Evolutionary conservation across 768 basidiomycete genomes (phyloP), one percentile per base, ranked within the genome.

Genomic region (Fibroporia radiculosa): DNA sequence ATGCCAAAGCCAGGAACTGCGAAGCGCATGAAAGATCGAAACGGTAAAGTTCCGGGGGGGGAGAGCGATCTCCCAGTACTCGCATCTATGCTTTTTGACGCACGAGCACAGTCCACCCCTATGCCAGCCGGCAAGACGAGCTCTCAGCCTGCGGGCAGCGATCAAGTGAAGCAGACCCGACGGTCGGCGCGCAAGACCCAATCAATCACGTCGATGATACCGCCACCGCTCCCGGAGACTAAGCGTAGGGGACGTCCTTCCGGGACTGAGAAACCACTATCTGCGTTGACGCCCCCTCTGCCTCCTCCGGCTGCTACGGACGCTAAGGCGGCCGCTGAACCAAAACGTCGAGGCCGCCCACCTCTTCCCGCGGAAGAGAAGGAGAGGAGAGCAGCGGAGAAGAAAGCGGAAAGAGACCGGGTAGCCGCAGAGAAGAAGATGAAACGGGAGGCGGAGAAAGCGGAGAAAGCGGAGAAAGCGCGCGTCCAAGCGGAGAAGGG

Each of bases 21-120:
- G 12, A 65, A 62, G 36, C 64, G 68, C 39, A 74, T 72, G 65
- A 74, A 66, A 60, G 61, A 63, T 37, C 66, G 71, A 14, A 48
- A 57, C 38, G 69, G 69, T 1, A 63, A 57, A 42, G 45, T 61
- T 27, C 20, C 44, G 12, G 24, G 20, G 6, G 25, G 19, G 14
- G 37, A 47, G 23, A 24, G 45, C 31, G 36, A 26, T 11, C 27
- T 44, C 7, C 35, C 51, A 3, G 49, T 42, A 13, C 44, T 52
- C 19, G 41, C 41, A 12, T 42, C 41, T 31, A 18, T 14, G 13
- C 4, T 42, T 14, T 32, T 42, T 8, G 41, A 42, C 7, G 10
- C 6, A 4, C n/a, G 19, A 11, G 13, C 29, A 11, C 41, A 42
- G 12, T 42, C 41, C 16, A 42, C 41, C 16, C 41, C 41, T 6